phyloP scores from a whole-genome alignment of 2,329 filamentous ascomycete species.

The Claviceps purpurea region DNA sequence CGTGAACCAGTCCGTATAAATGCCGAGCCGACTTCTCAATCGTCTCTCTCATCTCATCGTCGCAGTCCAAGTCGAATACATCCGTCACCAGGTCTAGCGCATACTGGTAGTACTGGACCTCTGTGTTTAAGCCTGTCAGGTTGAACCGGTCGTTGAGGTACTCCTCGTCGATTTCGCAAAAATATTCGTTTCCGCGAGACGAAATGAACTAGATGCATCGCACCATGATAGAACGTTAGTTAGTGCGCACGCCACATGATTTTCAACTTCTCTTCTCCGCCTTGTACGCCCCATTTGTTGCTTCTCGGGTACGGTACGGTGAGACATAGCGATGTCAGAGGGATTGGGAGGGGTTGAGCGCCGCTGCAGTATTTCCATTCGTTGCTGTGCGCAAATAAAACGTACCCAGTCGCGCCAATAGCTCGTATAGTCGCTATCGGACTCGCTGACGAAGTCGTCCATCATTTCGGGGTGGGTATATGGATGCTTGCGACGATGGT shows the following conservation, averaged over 20 bases:
- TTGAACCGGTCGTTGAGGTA: constrained; percentile 98
- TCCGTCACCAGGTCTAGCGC: constrained; percentile 94
- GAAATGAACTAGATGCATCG: constrained; percentile 68
- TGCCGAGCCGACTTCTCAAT: constrained; percentile 96
- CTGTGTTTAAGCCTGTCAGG: constrained; percentile 87
- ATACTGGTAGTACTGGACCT: constrained; percentile 98
- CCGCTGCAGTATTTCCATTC: not conserved
- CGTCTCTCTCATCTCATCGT: constrained; percentile 94
- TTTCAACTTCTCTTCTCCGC: not conserved
- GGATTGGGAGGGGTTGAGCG: not conserved
- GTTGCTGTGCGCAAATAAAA: constrained; percentile 13
- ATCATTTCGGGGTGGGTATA: constrained; percentile 35
- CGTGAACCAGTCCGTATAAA: constrained; percentile 90
- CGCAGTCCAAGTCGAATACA: constrained; percentile 96
- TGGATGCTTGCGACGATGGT: not conserved
- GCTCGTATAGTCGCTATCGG: constrained; percentile 96
- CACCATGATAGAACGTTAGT: not conserved
- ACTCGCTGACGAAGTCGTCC: constrained; percentile 97
- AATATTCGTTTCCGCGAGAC: constrained; percentile 95
- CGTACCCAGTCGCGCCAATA: constrained; percentile 99
- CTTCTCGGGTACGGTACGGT: no score
- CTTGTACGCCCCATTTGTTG: no score
- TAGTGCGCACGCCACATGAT: not conserved
- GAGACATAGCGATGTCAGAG: not conserved
- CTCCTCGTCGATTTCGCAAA: constrained; percentile 98